Evolutionary conservation across 768 basidiomycete species (phyloP).

Genomic region (Tremella mesenterica): DNA sequence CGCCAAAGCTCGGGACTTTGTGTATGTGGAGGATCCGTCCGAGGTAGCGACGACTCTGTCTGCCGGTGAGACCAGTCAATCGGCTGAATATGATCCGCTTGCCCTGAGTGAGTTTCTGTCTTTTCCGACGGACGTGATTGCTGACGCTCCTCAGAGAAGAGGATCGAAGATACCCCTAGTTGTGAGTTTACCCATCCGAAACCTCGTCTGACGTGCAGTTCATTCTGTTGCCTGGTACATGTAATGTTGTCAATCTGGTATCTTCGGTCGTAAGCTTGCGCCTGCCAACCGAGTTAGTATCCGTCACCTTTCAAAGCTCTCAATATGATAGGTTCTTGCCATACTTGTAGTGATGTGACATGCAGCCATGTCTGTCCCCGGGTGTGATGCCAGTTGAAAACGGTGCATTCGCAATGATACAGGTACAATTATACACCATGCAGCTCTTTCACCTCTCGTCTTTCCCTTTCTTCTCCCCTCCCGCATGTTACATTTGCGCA

Average conservation of each 20-base stretch:
- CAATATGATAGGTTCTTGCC: no score
- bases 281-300: no score
- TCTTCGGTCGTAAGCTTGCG: no score
- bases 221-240: constrained; percentile 12
- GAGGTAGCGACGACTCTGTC: constrained; percentile 13
- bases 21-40: constrained; percentile 16
- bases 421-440: no score
- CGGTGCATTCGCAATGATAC: no score
- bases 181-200: constrained; percentile 3
- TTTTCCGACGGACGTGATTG: background rate
- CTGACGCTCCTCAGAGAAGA: constrained; percentile 2
- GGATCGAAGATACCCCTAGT: constrained; percentile 2
- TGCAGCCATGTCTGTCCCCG: no score
- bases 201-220: constrained; percentile 1
- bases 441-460: no score
- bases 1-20: constrained; percentile 12
- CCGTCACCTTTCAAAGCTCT: no score
- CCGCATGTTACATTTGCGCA: no score
- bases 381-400: no score
- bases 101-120: constrained; percentile 4
- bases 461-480: no score
- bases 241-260: background rate
- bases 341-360: no score
- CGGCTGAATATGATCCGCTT: constrained; percentile 5
- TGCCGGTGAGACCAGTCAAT: background rate